Conservation (phyloP, 2,329 filamentous ascomycete genomes). For the Fusarium clavum region DNA sequence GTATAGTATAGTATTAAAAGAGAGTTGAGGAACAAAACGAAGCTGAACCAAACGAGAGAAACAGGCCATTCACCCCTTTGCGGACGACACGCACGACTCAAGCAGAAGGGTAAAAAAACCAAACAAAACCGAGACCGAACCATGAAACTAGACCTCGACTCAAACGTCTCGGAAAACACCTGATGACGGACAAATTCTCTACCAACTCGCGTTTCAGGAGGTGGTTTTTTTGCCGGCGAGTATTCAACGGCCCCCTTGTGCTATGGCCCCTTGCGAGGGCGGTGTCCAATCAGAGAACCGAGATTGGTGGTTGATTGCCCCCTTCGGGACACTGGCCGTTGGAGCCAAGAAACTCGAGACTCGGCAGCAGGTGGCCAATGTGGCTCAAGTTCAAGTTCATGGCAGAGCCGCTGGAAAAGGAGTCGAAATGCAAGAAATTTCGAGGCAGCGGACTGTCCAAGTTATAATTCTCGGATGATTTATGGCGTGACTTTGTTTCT, state of each 20-base stretch:
- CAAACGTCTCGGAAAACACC: slow-evolving; percentile 44
- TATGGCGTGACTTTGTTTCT: slow-evolving; percentile 40
- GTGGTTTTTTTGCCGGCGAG: slow-evolving; percentile 43
- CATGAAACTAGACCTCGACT: slow-evolving; percentile 43
- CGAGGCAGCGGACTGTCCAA: slow-evolving; percentile 25
- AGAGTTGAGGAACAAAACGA: slow-evolving; percentile 12
- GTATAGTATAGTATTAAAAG: slow-evolving; percentile 29
- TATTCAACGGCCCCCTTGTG: slow-evolving; percentile 33
- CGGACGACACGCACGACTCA: slow-evolving; percentile 5
- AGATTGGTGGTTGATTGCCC: slow-evolving; percentile 35
- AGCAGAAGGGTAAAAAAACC: slow-evolving; percentile 17
- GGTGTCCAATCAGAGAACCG: slow-evolving; percentile 43
- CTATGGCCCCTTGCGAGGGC: slow-evolving; percentile 25
- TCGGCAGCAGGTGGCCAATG: slow-evolving; percentile 30
- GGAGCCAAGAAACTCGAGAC: slow-evolving; percentile 40
- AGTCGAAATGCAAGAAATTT: slow-evolving; percentile 21
- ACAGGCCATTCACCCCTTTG: not conserved
- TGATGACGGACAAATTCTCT: slow-evolving; percentile 41
- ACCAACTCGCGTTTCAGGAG: slow-evolving; percentile 47
- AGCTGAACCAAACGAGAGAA: slow-evolving; percentile 13
- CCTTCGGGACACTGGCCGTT: slow-evolving; percentile 43
- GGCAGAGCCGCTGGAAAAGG: slow-evolving; percentile 36
- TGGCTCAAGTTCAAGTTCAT: slow-evolving; percentile 12
- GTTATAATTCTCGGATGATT: slow-evolving; percentile 27
- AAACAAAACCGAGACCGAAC: slow-evolving; percentile 28